Percentiles rank a stretch among this genome's conserved stretches.
Conservation (phyloP, 2,329 filamentous ascomycete genomes). For the Ascochyta rabiei region DNA sequence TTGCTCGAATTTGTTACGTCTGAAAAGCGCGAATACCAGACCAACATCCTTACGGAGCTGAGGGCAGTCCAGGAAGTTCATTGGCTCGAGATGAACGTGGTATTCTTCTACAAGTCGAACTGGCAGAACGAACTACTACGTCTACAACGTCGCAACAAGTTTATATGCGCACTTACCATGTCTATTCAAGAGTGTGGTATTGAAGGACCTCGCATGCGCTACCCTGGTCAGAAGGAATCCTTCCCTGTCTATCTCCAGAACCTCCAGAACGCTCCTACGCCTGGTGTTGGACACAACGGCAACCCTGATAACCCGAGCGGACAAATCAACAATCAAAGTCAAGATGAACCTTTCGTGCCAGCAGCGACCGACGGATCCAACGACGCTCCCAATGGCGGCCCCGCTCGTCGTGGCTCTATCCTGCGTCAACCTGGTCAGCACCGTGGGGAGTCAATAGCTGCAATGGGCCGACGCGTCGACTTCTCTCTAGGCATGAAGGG, state of each 20-base stretch:
- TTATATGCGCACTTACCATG: slow-evolving; percentile 88
- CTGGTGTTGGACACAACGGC: slow-evolving; percentile 50
- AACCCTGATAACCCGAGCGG: slow-evolving; percentile 54
- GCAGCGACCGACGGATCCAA: slow-evolving; percentile 31
- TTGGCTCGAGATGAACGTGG: slow-evolving; percentile 84
- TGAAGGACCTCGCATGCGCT: slow-evolving; percentile 78
- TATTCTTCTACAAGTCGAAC: slow-evolving; percentile 98
- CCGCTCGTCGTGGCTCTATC: slow-evolving; percentile 57
- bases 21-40: slow-evolving; percentile 89
- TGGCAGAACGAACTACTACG: slow-evolving; percentile 95
- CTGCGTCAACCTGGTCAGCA: slow-evolving; percentile 58
- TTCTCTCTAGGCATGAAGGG: slow-evolving; percentile 72
- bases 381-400: slow-evolving; percentile 6
- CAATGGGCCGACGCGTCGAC: slow-evolving; percentile 68
- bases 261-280: slow-evolving; percentile 53
- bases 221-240: slow-evolving; percentile 69
- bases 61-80: slow-evolving; percentile 80
- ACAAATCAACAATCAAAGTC: slow-evolving; percentile 40
- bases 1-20: slow-evolving; percentile 82
- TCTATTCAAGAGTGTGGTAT: slow-evolving; percentile 84
- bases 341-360: slow-evolving; percentile 53
- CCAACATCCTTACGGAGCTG: slow-evolving; percentile 85
- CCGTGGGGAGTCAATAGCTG: slow-evolving; percentile 63
- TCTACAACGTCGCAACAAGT: slow-evolving; percentile 89
- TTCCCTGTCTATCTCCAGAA: slow-evolving; percentile 70